Evolutionary conservation across 2,329 filamentous ascomycete genomes (phyloP).

Genomic region (Fusarium sp.): DNA sequence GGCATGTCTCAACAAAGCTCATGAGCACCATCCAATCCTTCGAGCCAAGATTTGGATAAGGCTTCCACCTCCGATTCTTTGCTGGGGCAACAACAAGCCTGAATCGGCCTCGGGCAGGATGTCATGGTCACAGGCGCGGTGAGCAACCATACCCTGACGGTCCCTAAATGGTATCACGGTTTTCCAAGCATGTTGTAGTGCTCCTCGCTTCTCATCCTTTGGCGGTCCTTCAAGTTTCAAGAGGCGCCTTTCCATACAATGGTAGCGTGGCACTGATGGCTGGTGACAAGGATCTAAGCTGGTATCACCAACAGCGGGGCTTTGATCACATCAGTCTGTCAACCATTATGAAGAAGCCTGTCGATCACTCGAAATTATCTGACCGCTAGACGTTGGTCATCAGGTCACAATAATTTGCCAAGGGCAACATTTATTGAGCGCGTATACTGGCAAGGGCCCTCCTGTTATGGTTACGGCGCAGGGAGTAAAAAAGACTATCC

Average conservation of each 20-base stretch:
- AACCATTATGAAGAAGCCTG: constrained; percentile 25
- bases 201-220: constrained; percentile 27
- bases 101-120: constrained; percentile 2
- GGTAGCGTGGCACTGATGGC: constrained; percentile 26
- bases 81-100: constrained; percentile 4
- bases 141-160: constrained; percentile 17
- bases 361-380: constrained; percentile 22
- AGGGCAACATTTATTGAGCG: constrained; percentile 11
- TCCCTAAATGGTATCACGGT: constrained; percentile 33
- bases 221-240: constrained; percentile 28
- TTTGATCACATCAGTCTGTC: constrained; percentile 37
- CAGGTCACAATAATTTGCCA: constrained; percentile 29
- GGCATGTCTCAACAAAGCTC: constrained; percentile 4
- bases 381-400: constrained; percentile 32
- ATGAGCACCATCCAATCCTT: background rate
- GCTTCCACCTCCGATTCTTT: background rate
- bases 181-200: constrained; percentile 22
- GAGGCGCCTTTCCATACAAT: constrained; percentile 24
- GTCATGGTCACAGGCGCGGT: constrained; percentile 15
- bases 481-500: constrained; percentile 9
- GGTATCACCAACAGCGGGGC: constrained; percentile 39
- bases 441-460: constrained; percentile 18
- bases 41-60: background rate
- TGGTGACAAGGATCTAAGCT: constrained; percentile 27
- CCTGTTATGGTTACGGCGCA: constrained; percentile 15